Evolutionary conservation across 2,329 filamentous ascomycete genomes (phyloP).

Genomic region (Colletotrichum zoysiae): DNA sequence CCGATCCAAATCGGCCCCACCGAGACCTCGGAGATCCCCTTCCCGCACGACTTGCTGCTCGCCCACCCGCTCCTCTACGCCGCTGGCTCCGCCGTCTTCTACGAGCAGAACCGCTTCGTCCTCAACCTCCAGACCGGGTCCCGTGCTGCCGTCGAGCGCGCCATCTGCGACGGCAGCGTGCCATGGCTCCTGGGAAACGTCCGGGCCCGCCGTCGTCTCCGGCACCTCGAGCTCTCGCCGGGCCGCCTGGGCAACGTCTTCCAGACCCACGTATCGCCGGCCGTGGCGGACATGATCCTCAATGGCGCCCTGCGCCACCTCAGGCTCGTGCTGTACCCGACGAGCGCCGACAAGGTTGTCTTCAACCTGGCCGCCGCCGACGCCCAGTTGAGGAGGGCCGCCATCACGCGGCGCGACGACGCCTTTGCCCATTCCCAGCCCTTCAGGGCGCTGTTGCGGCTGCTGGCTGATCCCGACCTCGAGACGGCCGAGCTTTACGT

Average conservation of each 20-base stretch:
- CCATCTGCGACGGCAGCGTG: constrained; percentile 14
- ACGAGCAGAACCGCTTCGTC: constrained; percentile 47
- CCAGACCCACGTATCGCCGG: constrained; percentile 41
- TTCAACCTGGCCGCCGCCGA: constrained; percentile 34
- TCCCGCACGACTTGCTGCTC: constrained; percentile 44
- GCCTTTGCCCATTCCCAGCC: constrained; percentile 37
- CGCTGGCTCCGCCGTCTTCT: constrained; percentile 46
- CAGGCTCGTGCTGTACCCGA: constrained; percentile 43
- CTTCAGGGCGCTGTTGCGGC: constrained; percentile 51
- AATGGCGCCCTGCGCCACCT: constrained; percentile 44
- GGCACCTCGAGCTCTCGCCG: constrained; percentile 42
- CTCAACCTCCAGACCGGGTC: constrained; percentile 41
- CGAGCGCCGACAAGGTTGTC: constrained; percentile 24
- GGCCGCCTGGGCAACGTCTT: constrained; percentile 44
- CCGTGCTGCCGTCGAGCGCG: constrained; percentile 33
- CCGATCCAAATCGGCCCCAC: constrained; percentile 44
- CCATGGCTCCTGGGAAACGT: constrained; percentile 39
- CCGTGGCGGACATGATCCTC: constrained; percentile 47
- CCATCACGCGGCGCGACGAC: constrained; percentile 35
- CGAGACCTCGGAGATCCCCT: constrained; percentile 25
- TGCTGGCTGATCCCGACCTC: constrained; percentile 61
- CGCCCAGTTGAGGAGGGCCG: constrained; percentile 21
- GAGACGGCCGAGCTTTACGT: constrained; percentile 55
- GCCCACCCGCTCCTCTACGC: constrained; percentile 44
- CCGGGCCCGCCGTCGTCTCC: constrained; percentile 42